phyloP scores from a whole-genome alignment of 306 rosid species.

The Malus asiatica region DNA sequence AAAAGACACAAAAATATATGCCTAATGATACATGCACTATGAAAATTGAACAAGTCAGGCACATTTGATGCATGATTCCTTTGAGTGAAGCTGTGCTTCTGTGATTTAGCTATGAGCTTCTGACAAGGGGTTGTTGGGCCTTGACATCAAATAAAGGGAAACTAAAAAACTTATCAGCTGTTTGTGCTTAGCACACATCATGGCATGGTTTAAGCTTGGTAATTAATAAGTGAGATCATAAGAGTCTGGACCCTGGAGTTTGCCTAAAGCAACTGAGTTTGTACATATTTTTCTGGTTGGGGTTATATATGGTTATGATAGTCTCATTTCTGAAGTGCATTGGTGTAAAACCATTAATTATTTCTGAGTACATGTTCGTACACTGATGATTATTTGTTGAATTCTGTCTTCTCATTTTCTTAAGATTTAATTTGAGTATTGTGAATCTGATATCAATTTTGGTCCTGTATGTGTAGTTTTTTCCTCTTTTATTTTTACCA shows the following conservation, averaged over 20 bases:
- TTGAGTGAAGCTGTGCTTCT: background rate
- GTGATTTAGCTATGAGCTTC: background rate
- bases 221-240: background rate
- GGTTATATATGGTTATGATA: background rate
- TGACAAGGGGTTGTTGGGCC: background rate
- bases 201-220: background rate
- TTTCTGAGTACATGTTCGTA: background rate
- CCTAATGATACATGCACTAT: background rate
- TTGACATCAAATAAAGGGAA: background rate
- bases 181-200: background rate
- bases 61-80: background rate
- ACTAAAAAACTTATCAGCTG: background rate
- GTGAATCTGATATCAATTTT: background rate
- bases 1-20: background rate
- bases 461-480: background rate
- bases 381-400: background rate
- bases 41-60: background rate
- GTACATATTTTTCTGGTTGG: background rate
- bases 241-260: background rate
- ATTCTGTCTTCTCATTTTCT: background rate
- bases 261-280: background rate
- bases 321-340: background rate
- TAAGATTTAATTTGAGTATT: background rate
- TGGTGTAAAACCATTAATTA: background rate
- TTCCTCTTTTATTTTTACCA: background rate